A percentile compares a stretch with the other conserved stretches of the same genome.
These are phyloP conservation scores for Podospora sp. DNA, from an alignment of 495 filamentous ascomycete genomes.

Conservation along the genomic window DNA sequence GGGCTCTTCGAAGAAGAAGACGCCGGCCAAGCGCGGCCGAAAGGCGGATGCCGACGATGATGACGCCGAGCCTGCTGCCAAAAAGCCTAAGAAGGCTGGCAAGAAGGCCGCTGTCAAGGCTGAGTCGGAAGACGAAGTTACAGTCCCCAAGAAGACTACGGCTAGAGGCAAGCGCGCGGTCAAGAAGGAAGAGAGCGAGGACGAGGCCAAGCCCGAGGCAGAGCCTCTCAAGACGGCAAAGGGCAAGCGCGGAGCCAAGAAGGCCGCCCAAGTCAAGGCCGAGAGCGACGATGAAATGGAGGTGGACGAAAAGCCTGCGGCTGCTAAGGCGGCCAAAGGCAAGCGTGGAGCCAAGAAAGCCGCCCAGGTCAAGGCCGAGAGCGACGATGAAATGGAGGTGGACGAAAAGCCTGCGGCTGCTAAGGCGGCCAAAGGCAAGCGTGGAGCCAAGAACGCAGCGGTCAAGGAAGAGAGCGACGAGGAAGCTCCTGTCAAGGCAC, in stretches of 20 bases:
- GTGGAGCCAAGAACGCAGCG: neutral
- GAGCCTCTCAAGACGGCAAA: neutral
- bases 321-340: conserved; percentile 38
- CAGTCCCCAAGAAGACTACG: conserved; percentile 11
- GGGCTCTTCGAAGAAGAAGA: conserved; percentile 39
- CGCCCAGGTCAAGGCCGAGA: neutral
- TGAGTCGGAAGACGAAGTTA: conserved; percentile 23
- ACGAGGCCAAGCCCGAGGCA: neutral
- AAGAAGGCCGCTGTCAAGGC: conserved; percentile 28
- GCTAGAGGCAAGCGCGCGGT: conserved; percentile 13
- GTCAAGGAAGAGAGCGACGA: neutral
- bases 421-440: neutral
- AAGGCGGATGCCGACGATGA: conserved; percentile 34
- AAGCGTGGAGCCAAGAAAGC: conserved; percentile 38
- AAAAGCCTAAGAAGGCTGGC: conserved; percentile 24
- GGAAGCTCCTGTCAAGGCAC: neutral
- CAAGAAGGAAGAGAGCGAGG: conserved; percentile 16
- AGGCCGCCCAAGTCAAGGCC: conserved; percentile 31
- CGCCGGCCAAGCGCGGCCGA: conserved; percentile 40
- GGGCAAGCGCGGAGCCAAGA: conserved; percentile 25
- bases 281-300: conserved; percentile 30
- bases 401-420: neutral
- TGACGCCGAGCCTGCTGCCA: conserved; percentile 28
- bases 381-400: neutral
- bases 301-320: conserved; percentile 26